Percentiles rank a stretch among this genome's conserved stretches.
phyloP scores from a whole-genome alignment of 768 basidiomycete species.

The Mrakia blollopis region DNA sequence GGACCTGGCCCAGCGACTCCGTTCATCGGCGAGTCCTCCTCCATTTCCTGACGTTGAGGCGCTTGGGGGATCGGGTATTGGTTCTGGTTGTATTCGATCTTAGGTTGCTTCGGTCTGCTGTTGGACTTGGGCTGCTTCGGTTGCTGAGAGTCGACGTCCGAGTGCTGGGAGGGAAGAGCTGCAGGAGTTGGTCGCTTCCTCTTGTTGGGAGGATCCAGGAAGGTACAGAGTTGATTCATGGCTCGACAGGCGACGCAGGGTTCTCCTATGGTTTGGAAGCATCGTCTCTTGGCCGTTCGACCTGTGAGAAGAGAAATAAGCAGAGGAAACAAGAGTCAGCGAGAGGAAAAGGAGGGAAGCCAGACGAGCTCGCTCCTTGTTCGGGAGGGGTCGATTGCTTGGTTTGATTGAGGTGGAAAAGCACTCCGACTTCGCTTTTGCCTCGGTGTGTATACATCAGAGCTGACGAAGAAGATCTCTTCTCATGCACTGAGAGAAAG shows the following conservation, averaged over 20 bases:
- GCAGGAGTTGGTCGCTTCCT: background rate
- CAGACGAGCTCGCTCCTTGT: background rate
- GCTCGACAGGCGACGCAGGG: constrained; percentile 30
- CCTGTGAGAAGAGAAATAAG: background rate
- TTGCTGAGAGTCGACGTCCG: background rate
- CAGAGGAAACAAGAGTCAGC: background rate
- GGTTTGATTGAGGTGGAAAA: background rate
- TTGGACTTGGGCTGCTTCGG: background rate
- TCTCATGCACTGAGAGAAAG: too few species aligned
- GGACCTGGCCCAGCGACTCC: constrained; percentile 1
- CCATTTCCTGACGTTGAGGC: too few species aligned
- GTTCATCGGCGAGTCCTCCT: background rate
- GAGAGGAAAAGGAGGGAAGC: too few species aligned
- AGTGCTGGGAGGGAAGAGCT: background rate
- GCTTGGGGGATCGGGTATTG: too few species aligned
- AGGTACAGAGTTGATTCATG: constrained; percentile 8
- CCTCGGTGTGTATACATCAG: too few species aligned
- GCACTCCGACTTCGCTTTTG: background rate
- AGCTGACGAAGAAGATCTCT: too few species aligned
- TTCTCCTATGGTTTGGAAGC: constrained; percentile 18
- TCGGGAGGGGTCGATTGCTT: background rate
- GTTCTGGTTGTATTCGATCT: background rate
- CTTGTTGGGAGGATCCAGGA: constrained; percentile 26
- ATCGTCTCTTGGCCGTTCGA: constrained; percentile 25
- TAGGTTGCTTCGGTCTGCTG: background rate